A percentile compares a stretch with the other conserved stretches of the same genome.
These are phyloP conservation scores for Cudoniella acicularis DNA, from an alignment of 495 filamentous ascomycete genomes.

Conservation along the genomic window DNA sequence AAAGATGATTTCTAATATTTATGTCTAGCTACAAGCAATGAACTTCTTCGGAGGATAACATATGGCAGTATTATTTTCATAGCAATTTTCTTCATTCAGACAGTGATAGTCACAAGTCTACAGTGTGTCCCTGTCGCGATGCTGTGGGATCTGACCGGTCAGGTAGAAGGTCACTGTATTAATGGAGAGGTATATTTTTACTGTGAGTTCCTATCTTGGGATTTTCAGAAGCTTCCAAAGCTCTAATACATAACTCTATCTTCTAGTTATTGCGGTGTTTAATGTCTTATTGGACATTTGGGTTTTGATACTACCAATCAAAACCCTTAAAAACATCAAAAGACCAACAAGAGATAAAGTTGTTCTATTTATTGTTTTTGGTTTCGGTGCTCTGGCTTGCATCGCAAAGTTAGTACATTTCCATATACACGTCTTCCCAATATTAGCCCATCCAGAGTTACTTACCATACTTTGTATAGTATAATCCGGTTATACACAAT, in stretches of 20 bases:
- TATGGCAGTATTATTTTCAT: conserved; percentile 2
- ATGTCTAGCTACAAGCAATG: neutral
- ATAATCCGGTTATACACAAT: conserved; percentile 44
- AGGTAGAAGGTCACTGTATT: conserved; percentile 37
- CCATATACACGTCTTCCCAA: too few species aligned
- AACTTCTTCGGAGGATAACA: neutral
- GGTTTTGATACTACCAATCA: conserved; percentile 47
- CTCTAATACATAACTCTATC: neutral
- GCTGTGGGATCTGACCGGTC: conserved; percentile 42
- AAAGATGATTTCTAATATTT: conserved; percentile 15
- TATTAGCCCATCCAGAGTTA: too few species aligned
- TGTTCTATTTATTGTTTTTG: conserved; percentile 44
- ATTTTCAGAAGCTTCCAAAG: neutral
- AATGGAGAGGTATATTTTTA: conserved; percentile 48
- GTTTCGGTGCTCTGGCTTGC: conserved; percentile 42
- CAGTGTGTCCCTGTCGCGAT: conserved; percentile 43
- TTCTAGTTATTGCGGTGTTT: conserved; percentile 41
- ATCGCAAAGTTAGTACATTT: conserved; percentile 29
- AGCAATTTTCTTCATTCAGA: conserved; percentile 27
- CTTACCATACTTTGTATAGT: conserved; percentile 7
- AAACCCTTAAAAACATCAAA: conserved; percentile 38
- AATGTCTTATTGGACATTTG: conserved; percentile 51
- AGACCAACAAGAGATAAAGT: conserved; percentile 42
- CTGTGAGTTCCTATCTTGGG: conserved; percentile 28
- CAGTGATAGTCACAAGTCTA: conserved; percentile 35